Percentiles rank a stretch among this genome's conserved stretches.
Conservation (phyloP, 331 rosid species). For the Saraca asoca region DNA sequence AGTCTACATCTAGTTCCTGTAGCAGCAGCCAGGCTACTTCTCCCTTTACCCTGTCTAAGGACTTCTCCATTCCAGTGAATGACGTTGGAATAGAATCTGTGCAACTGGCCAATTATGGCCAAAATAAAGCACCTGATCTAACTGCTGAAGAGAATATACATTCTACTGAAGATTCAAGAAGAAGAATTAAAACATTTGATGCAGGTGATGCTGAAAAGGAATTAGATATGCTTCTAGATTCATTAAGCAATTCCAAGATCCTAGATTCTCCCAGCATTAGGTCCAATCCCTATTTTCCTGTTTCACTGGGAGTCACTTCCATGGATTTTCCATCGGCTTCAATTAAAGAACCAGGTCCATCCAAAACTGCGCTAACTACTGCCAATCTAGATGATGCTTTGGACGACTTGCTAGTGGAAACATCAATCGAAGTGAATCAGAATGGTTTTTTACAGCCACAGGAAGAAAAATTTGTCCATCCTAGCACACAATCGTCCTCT, state of each 20-base stretch:
- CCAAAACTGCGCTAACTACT: conserved; percentile 30
- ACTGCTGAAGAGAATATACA: conserved; percentile 28
- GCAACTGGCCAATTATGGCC: too few relatives aligned
- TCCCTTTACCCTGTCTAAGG: too few relatives aligned
- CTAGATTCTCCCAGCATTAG: conserved; percentile 30
- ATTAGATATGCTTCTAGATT: conserved; percentile 70
- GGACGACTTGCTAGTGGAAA: conserved; percentile 66
- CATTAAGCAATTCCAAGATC: conserved; percentile 50
- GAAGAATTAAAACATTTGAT: conserved; percentile 44
- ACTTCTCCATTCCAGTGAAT: too few relatives aligned
- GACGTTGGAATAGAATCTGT: too few relatives aligned
- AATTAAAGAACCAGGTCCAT: conserved; percentile 37
- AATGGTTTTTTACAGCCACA: conserved; percentile 30
- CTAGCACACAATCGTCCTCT: conserved; percentile 30
- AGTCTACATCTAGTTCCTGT: conserved; percentile 34
- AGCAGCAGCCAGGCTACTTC: background rate
- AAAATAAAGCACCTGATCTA: conserved; percentile 24
- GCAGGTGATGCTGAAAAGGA: conserved; percentile 62
- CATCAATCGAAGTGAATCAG: conserved; percentile 45
- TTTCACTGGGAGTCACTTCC: conserved; percentile 38
- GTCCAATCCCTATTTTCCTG: conserved; percentile 30
- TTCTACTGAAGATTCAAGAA: conserved; percentile 31
- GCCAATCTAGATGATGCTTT: conserved; percentile 64
- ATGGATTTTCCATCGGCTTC: conserved; percentile 31
- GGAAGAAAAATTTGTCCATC: conserved; percentile 34